A percentile compares a stretch with the other conserved stretches of the same genome.
Conservation (phyloP, 805 yeast species). For the Wickerhamomyces mucosus region DNA sequence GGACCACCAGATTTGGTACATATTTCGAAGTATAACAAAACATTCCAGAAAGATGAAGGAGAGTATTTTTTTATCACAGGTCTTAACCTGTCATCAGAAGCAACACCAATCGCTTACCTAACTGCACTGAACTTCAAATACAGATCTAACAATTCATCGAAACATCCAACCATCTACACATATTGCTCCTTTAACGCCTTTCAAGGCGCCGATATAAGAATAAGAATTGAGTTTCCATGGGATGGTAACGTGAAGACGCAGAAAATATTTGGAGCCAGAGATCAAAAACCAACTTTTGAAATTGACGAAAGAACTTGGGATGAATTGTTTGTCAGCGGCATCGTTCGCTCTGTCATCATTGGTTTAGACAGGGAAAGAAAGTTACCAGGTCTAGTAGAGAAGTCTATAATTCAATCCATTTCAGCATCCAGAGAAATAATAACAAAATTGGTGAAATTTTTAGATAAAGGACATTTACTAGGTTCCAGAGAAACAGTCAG, state of each 20-base stretch:
- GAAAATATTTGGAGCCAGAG: conserved; percentile 24
- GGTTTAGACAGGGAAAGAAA: conserved; percentile 46
- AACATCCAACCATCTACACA: conserved; percentile 29
- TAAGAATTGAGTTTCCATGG: conserved; percentile 50
- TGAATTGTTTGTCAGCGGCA: conserved; percentile 48
- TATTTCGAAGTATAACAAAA: conserved; percentile 24
- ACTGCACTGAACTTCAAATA: conserved; percentile 25
- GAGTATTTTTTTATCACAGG: conserved; percentile 41
- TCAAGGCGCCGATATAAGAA: conserved; percentile 57
- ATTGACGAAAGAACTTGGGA: conserved; percentile 38
- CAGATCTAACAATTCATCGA: conserved; percentile 8
- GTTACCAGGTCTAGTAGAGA: conserved; percentile 49
- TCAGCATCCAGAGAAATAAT: conserved; percentile 9
- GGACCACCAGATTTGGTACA: conserved; percentile 74
- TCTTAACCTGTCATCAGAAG: conserved; percentile 33
- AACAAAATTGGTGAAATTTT: conserved; percentile 5
- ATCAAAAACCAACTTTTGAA: conserved; percentile 26
- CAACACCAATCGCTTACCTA: conserved; percentile 39
- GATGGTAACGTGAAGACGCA: conserved; percentile 21
- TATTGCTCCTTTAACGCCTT: conserved; percentile 70
- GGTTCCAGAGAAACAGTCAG: conserved; percentile 63
- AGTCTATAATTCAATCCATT: conserved; percentile 24
- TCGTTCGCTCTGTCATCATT: conserved; percentile 45
- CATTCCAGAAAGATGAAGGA: conserved; percentile 34
- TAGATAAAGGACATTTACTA: conserved; percentile 42